Conservation (phyloP, 2,329 filamentous ascomycete species). For the Clonostachys rhizophaga region DNA sequence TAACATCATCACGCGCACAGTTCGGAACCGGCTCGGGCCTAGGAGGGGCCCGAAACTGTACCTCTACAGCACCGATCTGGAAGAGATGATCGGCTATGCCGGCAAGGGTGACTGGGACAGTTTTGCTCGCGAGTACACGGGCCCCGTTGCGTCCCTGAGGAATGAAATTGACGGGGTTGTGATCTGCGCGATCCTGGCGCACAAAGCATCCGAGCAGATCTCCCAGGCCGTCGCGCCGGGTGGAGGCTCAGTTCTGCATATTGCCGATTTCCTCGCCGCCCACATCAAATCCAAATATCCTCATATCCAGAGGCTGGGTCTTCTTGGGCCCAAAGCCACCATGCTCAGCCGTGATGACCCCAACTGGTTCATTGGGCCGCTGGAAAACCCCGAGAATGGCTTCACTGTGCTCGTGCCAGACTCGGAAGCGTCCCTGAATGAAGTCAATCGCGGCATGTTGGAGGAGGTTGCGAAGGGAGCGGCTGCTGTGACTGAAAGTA, state of each 20-base stretch:
- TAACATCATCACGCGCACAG: constrained; percentile 3
- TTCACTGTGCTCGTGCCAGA: constrained; percentile 4
- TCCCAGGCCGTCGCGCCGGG: neutral
- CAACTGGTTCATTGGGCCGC: constrained; percentile 3
- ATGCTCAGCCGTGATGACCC: constrained; percentile 3
- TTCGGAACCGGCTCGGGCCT: constrained; percentile 2
- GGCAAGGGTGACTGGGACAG: constrained; percentile 1
- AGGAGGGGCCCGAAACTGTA: constrained; percentile 3
- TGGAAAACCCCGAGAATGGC: neutral
- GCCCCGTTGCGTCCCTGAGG: constrained; percentile 1
- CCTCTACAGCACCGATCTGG: constrained; percentile 5
- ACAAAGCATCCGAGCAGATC: constrained; percentile 3
- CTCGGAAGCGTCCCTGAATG: neutral
- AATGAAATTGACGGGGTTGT: constrained; percentile 3
- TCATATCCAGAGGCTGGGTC: constrained; percentile 3
- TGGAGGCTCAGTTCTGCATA: neutral
- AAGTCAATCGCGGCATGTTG: constrained; percentile 6
- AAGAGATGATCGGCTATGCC: constrained; percentile 3
- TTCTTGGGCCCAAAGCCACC: constrained; percentile 4
- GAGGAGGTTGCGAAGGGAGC: constrained; percentile 7
- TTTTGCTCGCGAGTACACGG: constrained; percentile 2
- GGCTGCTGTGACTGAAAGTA: constrained; percentile 1
- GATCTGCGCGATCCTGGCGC: constrained; percentile 6
- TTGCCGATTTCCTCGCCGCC: constrained; percentile 3
- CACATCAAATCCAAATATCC: constrained; percentile 2